Conservation (phyloP, 202 grass and related monocot species). For the Saccharum hybrid region DNA sequence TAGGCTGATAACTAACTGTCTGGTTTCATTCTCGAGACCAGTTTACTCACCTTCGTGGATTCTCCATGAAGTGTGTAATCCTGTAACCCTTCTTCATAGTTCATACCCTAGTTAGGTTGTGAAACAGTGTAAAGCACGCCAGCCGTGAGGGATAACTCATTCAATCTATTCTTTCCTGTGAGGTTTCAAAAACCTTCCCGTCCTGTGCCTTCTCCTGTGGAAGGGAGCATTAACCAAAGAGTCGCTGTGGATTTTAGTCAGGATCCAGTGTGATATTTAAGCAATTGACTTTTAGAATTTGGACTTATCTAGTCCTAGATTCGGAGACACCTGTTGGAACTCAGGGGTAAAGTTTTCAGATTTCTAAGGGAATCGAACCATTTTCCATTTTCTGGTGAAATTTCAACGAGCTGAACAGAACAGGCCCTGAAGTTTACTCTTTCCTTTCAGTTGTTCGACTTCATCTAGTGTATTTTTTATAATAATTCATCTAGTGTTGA, state of each 20-base stretch:
- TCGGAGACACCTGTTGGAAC: background rate
- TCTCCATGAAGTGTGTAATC: slow-evolving; percentile 35
- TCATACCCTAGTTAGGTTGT: slow-evolving; percentile 26
- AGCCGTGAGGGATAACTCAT: slow-evolving; percentile 33
- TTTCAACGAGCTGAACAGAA: background rate
- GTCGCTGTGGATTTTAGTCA: background rate
- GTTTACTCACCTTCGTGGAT: slow-evolving; percentile 29
- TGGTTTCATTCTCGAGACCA: slow-evolving; percentile 29
- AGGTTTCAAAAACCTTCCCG: background rate
- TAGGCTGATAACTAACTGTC: slow-evolving; percentile 32
- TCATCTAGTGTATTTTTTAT: background rate
- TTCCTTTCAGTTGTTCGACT: background rate
- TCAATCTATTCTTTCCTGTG: slow-evolving; percentile 35
- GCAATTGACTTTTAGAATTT: background rate
- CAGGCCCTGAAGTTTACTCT: background rate
- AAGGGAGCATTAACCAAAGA: background rate
- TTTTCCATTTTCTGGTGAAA: background rate
- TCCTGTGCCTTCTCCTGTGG: background rate
- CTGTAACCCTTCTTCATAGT: slow-evolving; percentile 1
- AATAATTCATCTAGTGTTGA: background rate
- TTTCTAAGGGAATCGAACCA: background rate
- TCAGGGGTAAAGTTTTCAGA: background rate
- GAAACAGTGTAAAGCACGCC: slow-evolving; percentile 28
- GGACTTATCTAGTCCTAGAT: background rate
- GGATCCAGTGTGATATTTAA: background rate